Percentiles rank a stretch among this genome's conserved stretches.
Conservation (phyloP, 805 yeast genomes). For the Pichia rugopelliculosa region DNA sequence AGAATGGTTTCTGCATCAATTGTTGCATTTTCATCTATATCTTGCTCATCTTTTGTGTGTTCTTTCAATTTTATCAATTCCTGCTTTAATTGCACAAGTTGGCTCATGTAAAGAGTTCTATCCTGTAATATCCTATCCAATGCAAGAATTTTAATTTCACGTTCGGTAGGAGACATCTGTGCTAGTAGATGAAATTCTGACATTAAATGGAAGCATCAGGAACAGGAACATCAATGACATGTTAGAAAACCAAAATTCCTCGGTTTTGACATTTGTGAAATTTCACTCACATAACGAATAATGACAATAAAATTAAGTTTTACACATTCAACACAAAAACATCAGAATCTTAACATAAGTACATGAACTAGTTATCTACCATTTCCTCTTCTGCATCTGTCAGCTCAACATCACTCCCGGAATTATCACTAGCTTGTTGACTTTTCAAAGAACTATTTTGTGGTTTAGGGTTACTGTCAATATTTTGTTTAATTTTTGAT, state of each 20-base stretch:
- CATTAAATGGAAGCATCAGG: not conserved
- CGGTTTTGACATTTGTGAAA: not conserved
- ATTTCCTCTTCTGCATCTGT: not conserved
- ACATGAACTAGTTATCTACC: not conserved
- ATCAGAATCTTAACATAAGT: not conserved
- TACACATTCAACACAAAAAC: not conserved
- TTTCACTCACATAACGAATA: not conserved
- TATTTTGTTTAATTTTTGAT: not conserved
- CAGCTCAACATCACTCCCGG: not conserved
- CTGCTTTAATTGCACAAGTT: not conserved
- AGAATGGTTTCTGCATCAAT: slow-evolving; percentile 13
- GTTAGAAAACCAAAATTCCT: not conserved
- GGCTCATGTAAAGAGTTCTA: not conserved
- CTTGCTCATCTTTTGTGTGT: not conserved
- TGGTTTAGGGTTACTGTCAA: not conserved
- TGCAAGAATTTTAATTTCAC: not conserved
- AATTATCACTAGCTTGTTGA: not conserved
- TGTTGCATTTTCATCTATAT: not conserved
- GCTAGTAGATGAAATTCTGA: no score
- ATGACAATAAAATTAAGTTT: not conserved
- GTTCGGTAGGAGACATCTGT: not conserved
- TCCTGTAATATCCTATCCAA: not conserved
- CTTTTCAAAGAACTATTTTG: not conserved
- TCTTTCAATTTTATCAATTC: not conserved
- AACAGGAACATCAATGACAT: not conserved